phyloP scores from a whole-genome alignment of 371 early-diverging fungal genomes.

The Globomyces sp. region DNA sequence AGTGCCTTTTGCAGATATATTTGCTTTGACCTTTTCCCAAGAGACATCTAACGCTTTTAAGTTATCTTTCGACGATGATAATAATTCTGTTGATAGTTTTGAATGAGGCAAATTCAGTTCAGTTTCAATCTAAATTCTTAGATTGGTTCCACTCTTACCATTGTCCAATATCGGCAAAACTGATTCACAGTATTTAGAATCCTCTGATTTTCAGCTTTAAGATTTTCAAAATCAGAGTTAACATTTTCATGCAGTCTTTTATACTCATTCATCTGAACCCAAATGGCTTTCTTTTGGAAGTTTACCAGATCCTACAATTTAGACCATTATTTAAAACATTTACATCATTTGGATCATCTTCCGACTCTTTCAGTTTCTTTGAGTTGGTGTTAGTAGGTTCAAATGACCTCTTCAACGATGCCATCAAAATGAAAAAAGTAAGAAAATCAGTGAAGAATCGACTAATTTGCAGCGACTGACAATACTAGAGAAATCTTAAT shows the following conservation, averaged over 20 bases:
- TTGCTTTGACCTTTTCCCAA: too few species aligned
- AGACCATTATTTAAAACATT: background rate
- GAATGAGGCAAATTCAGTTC: slow-evolving; percentile 9
- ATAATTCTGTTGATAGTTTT: slow-evolving; percentile 8
- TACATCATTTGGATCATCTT: slow-evolving; percentile 14
- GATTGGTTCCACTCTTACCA: background rate
- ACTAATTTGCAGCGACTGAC: too few species aligned
- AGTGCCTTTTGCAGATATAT: background rate
- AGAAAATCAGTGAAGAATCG: too few species aligned
- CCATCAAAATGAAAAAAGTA: too few species aligned
- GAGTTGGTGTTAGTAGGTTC: too few species aligned
- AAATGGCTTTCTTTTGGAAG: slow-evolving; percentile 81
- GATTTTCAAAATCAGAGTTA: slow-evolving; percentile 25
- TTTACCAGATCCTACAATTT: slow-evolving; percentile 15
- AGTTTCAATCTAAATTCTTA: slow-evolving; percentile 7
- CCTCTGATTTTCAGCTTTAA: slow-evolving; percentile 12
- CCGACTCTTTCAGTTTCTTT: too few species aligned
- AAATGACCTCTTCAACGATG: too few species aligned
- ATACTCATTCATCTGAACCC: slow-evolving; percentile 79
- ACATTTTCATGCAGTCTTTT: slow-evolving; percentile 58
- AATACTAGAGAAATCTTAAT: too few species aligned
- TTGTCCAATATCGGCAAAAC: slow-evolving; percentile 18
- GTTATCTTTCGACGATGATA: background rate
- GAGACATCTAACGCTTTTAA: too few species aligned
- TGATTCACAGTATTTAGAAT: slow-evolving; percentile 11